Evolutionary conservation across 2,329 filamentous ascomycete species (phyloP), one percentile per base, ranked within the genome.

Genomic region (Alternaria novae-zelandiae): DNA sequence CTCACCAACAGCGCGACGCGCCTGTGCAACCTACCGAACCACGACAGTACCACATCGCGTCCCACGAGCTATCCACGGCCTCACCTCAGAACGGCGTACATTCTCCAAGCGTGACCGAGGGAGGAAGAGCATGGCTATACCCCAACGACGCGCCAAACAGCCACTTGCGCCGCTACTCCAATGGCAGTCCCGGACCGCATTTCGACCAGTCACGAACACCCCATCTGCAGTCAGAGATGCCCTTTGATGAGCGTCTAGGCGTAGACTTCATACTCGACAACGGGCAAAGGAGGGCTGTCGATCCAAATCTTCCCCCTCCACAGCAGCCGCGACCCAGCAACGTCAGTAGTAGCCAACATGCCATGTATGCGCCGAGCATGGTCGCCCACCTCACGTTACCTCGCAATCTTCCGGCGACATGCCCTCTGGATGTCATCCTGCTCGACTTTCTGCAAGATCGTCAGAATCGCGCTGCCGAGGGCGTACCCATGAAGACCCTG

Each of bases 361-460:
- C 71, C 30, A 70, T 77, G 57, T 71, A 76, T 57, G 76, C 77
- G 6, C 75, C 76, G 2, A 66, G 54, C 56, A 66, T 78, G 63
- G 63, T 71, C 3, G 74, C 77, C 0, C 78, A 79, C 61, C 68
- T 78, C 54, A 80, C 78, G 6, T 67, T 83, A 5, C 82, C 82
- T 3, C 78, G 77, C 26, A 92, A 93, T 72, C 84, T 86, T 20
- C 78, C 84, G 2, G 86, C 92, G 1, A 94, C 92, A 0, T 96
- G 92, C 76, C 88, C 92, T 0, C 84, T 97, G 2, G 94, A 97
- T 74, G 85, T 83, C 45, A 86, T 97, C n/a, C 85, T 97, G 47
- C 86, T 95, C 23, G 90, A 94, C 75, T 96, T 96, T 73, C 85
- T 96, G 26, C 84, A 87, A 25, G 88, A 92, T 70, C 87, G 91